Conservation (phyloP, 257 asterid species). For the Przewalskia tangutica region DNA sequence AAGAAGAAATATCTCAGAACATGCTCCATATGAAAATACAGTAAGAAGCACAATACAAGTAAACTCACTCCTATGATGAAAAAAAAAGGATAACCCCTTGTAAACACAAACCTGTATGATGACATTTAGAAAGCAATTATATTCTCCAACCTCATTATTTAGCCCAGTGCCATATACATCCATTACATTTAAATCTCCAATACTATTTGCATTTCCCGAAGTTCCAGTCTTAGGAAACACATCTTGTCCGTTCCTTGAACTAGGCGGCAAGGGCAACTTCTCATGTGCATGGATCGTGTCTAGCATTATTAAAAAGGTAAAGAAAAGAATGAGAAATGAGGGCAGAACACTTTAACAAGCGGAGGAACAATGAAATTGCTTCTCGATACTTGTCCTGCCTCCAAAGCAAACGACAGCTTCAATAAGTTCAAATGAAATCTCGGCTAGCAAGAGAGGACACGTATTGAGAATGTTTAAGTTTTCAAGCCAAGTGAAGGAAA, state of each 20-base stretch:
- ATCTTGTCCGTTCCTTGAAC: constrained; percentile 25
- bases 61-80: not conserved
- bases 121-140: constrained; percentile 96
- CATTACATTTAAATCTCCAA: constrained; percentile 23
- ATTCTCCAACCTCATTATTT: constrained; percentile 90
- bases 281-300: constrained; percentile 47
- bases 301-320: constrained; percentile 22
- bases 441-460: not conserved
- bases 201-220: constrained; percentile 19
- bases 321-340: not conserved
- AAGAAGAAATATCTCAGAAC: constrained; percentile 8
- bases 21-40: constrained; percentile 11
- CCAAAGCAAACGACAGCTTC: not conserved
- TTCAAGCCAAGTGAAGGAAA: not conserved
- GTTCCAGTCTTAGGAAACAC: constrained; percentile 25
- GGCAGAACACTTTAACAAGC: not conserved
- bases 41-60: constrained; percentile 5
- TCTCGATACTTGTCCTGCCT: not conserved
- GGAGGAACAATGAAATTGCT: not conserved
- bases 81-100: not conserved
- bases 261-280: constrained; percentile 31
- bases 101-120: constrained; percentile 75
- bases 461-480: not conserved
- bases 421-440: not conserved
- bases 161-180: constrained; percentile 79